Percentiles rank a stretch among this genome's conserved stretches.
phyloP scores from a whole-genome alignment of 805 yeast species.

The Ascoidea rubescens region DNA sequence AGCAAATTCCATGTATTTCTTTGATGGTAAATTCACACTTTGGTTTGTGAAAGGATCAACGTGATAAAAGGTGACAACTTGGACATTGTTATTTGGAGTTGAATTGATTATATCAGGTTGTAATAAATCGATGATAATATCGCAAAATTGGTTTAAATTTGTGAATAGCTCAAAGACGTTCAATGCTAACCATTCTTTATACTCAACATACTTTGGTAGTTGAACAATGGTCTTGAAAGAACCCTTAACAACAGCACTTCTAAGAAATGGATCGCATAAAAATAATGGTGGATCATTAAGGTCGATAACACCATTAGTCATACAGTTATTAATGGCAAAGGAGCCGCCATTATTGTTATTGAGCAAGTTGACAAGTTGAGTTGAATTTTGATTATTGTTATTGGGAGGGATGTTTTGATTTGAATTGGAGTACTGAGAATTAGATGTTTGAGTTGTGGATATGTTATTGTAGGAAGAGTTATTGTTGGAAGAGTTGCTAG shows the following conservation, averaged over 20 bases:
- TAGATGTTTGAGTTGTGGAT: neutral
- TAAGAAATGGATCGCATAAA: constrained; percentile 83
- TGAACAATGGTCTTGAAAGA: constrained; percentile 93
- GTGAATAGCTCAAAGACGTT: constrained; percentile 83
- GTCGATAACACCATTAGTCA: constrained; percentile 4
- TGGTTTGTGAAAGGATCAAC: constrained; percentile 61
- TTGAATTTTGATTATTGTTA: constrained; percentile 11
- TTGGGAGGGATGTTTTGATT: constrained; percentile 1
- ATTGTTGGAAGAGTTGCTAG: neutral
- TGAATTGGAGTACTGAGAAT: constrained; percentile 4
- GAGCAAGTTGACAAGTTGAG: constrained; percentile 17
- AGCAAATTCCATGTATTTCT: constrained; percentile 85
- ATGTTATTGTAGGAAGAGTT: neutral
- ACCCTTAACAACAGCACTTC: constrained; percentile 91
- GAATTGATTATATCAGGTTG: constrained; percentile 94
- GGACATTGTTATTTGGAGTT: constrained; percentile 43
- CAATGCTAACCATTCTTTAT: constrained; percentile 91
- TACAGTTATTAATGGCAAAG: constrained; percentile 10
- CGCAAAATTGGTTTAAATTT: constrained; percentile 77
- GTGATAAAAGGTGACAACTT: constrained; percentile 71
- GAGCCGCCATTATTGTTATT: constrained; percentile 8
- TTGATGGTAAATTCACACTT: constrained; percentile 78
- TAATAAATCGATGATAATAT: constrained; percentile 80
- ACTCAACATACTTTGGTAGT: constrained; percentile 86
- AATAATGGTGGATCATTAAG: constrained; percentile 30